These are phyloP conservation scores for Pseudogymnoascus pannorum DNA, from an alignment of 2,329 filamentous ascomycete species.

Conservation along the genomic window DNA sequence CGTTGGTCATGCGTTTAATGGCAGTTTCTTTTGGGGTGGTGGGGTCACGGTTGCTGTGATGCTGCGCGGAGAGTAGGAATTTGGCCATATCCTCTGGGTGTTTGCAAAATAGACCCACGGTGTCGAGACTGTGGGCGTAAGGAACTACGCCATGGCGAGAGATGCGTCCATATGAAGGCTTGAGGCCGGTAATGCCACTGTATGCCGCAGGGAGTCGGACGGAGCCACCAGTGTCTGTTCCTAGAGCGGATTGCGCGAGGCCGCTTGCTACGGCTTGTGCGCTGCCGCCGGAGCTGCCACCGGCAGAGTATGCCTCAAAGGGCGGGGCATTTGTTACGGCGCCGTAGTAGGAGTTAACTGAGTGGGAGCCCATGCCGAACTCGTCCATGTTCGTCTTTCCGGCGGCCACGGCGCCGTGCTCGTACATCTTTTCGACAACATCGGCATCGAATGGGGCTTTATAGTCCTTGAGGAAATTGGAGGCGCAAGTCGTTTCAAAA, in stretches of 20 bases:
- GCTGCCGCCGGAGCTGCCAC: conserved; percentile 90
- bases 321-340: conserved; percentile 40
- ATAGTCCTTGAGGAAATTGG: conserved; percentile 63
- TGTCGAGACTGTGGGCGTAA: conserved; percentile 69
- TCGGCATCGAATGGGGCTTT: conserved; percentile 75
- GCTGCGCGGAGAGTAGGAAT: conserved; percentile 20
- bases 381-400: conserved; percentile 94
- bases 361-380: conserved; percentile 91
- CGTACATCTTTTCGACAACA: conserved; percentile 61
- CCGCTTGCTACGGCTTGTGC: conserved; percentile 70
- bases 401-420: conserved; percentile 54
- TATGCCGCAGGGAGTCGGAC: conserved; percentile 67
- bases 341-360: conserved; percentile 59
- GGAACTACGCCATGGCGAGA: conserved; percentile 64
- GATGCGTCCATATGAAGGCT: conserved; percentile 63
- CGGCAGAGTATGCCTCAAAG: conserved; percentile 53
- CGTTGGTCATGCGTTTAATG: not conserved
- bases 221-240: conserved; percentile 79
- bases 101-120: conserved; percentile 55
- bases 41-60: conserved; percentile 32
- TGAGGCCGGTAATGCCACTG: conserved; percentile 60
- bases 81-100: conserved; percentile 31
- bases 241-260: conserved; percentile 58
- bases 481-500: conserved; percentile 76
- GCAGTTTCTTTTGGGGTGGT: not conserved